Evolutionary conservation across 176 grass and related monocot genomes (phyloP), one percentile per base, ranked within the genome.

Genomic region (Rhynchospora breviuscula): DNA sequence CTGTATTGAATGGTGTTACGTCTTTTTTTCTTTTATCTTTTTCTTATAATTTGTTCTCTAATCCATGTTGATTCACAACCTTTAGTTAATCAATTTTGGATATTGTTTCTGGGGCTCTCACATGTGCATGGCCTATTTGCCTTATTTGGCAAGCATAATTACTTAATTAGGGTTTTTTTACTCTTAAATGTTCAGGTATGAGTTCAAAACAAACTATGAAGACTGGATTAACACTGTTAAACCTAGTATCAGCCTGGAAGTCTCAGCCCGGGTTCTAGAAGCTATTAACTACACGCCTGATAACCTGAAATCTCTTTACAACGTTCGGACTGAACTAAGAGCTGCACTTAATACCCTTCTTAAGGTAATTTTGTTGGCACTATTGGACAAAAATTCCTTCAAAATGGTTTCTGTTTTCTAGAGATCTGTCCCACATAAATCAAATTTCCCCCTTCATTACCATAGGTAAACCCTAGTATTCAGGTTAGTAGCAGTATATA

Each of bases 211-310:
- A 85, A 95, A 89, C 18, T 93, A 99, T 1, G 88, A 90, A 73
- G 88, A 95, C 69, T 99, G 96, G 96, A 88, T 99, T 90, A 99
- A 93, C 78, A 93, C 82, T 79, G 88, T 90, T 56, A 99, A 93
- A 85, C 96, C 93, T 57, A 95, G 89, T 82, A 90, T 93, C 79
- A 90, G 91, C 52, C 83, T 95, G 85, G 89, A 92, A 84, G 87
- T 88, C 48, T 95, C 93, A 63, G 82, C 93, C 77, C 89, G 87
- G 56, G 85, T 99, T 54, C 88, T 95, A 78, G 83, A 80, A 88
- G 96, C 96, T 90, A 90, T 93, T 59, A 95, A 93, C 86, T 93
- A 67, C 67, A 81, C 85, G 51, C 78, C 85, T 56, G 86, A 95
- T 72, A 93, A 95, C 86, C 89, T 93, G 68, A 95, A 99, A 86